These are phyloP conservation scores for Citrullus amarus DNA, from an alignment of 306 rosid genomes.

Conservation along the genomic window DNA sequence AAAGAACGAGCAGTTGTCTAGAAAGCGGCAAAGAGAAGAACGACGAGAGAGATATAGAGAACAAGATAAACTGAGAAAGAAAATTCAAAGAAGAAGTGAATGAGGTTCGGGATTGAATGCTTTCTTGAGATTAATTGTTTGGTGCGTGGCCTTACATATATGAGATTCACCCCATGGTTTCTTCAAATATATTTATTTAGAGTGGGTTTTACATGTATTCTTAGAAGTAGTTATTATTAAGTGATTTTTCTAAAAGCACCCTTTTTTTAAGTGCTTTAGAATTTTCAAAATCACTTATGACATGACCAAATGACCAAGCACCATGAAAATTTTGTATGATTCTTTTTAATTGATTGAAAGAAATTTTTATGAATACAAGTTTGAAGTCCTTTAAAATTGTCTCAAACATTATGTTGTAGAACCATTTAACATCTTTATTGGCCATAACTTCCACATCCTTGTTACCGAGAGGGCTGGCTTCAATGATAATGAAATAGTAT, in stretches of 20 bases:
- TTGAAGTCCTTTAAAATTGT: too few relatives aligned
- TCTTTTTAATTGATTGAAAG: background rate
- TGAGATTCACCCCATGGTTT: background rate
- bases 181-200: background rate
- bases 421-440: too few relatives aligned
- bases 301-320: background rate
- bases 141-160: background rate
- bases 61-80: conserved; percentile 59
- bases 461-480: too few relatives aligned
- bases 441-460: too few relatives aligned
- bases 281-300: background rate
- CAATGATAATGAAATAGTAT: too few relatives aligned
- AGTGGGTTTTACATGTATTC: background rate
- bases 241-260: background rate
- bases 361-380: background rate
- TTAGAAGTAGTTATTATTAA: background rate
- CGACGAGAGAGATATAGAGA: conserved; percentile 57
- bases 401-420: too few relatives aligned
- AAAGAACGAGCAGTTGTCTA: conserved; percentile 49
- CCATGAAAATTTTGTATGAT: background rate
- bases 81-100: conserved; percentile 29
- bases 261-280: background rate
- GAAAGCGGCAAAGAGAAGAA: conserved; percentile 82
- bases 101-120: background rate
- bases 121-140: background rate